These are phyloP conservation scores for Guillardia theta DNA, from an alignment of 78 protist genomes.

Conservation along the genomic window DNA sequence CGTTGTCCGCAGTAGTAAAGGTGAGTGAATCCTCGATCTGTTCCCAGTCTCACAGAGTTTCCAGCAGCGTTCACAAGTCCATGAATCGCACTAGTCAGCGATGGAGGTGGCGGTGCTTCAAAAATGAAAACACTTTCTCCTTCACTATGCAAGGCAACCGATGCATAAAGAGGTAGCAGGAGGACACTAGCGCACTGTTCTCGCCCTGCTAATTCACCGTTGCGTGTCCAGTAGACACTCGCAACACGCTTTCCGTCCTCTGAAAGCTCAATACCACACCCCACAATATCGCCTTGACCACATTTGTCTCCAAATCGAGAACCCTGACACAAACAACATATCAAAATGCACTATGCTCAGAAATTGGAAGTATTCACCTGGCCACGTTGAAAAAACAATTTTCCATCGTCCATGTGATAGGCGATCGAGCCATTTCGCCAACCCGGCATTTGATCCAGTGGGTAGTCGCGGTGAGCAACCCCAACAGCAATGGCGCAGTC, in stretches of 20 bases:
- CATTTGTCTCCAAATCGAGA: not conserved
- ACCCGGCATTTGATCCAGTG: constrained; percentile 41
- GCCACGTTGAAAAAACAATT: not conserved
- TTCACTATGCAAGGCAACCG: constrained; percentile 32
- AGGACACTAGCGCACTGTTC: not conserved
- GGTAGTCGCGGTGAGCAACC: constrained; percentile 27
- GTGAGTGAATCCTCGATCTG: not conserved
- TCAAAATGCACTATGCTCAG: too few species aligned
- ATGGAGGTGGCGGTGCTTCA: not conserved
- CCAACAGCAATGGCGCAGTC: constrained; percentile 36
- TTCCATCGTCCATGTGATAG: constrained; percentile 29
- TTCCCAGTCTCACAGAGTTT: not conserved
- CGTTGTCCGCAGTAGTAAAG: constrained; percentile 23
- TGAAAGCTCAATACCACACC: constrained; percentile 9
- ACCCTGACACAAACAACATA: too few species aligned
- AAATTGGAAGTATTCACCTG: too few species aligned
- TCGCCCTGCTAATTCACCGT: not conserved
- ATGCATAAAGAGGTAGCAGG: constrained; percentile 1
- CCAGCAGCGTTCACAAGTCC: not conserved
- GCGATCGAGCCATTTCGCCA: constrained; percentile 39
- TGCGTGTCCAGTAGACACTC: constrained; percentile 5
- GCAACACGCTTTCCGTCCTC: not conserved
- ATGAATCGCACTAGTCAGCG: not conserved
- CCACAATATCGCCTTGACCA: constrained; percentile 23
- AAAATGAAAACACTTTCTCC: constrained; percentile 13